Base-by-base conservation (phyloP, 2,329 filamentous ascomycete species). In the Spiromastix sp. region DNA sequence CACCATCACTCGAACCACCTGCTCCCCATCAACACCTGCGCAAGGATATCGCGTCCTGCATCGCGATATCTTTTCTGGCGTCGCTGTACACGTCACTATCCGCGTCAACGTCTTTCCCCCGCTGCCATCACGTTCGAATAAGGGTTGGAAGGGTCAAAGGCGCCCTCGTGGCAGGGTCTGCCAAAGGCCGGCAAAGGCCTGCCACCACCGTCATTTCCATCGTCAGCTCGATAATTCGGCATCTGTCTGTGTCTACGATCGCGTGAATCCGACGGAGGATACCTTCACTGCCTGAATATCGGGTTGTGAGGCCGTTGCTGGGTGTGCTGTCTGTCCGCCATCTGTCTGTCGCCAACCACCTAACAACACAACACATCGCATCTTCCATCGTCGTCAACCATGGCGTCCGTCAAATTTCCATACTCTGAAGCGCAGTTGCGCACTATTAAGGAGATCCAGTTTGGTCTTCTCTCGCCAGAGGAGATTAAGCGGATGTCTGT, bases 401-500 rank as follows among this genome's bases (percentile, higher is more conserved):
- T 98, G 91, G 76, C 89, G 68, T 93, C 93, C 67, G 79, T 89
- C 49, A 80, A 80, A 60, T 94, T 94, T 57, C 73, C 81, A 56
- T 85, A 86, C 66, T 94, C 85, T 60, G 87, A 83, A 74, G 87
- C 84, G 76, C 87, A 87, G 63, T 74, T 96, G 74, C 89, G 91
- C 72, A 93, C 83, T 48, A 87, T 98, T 54, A 81, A 95, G 73
- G 93, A 98, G 73, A 94, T 98, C 53, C 93, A 98, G 71, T 98
- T 98, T 59, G 91, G 91, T 57, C 76, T 98, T 58, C 77, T 98
- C 63, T 93, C 91, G 22, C 91, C 91, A 17, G 91, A 98, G 61
- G 93, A 98, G 70, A 94, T 96, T 65, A 96, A 98, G 71, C 87
- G 82, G 54, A 93, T 96, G 85, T 95, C 87, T 64, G 89, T 96